Evolutionary conservation across 2,329 filamentous ascomycete genomes (phyloP).

Genomic region (Colletotrichum graminicola): DNA sequence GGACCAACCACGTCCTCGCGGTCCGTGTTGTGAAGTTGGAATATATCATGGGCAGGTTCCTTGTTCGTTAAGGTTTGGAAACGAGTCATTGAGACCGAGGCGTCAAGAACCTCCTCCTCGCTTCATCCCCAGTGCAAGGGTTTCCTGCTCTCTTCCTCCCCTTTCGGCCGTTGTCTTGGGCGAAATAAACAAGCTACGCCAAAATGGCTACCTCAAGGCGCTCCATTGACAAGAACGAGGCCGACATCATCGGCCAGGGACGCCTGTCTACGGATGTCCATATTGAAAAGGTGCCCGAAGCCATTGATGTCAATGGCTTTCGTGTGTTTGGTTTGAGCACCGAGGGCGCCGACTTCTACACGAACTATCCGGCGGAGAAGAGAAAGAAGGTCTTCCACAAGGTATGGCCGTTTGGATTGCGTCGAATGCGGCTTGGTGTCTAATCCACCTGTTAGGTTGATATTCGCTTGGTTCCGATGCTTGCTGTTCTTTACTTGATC

Average conservation of each 20-base stretch:
- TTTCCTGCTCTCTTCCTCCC: not conserved
- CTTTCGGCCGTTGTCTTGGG: not conserved
- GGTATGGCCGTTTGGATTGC: slow-evolving; percentile 5
- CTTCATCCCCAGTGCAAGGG: not conserved
- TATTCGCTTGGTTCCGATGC: slow-evolving; percentile 54
- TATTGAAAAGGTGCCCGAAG: slow-evolving; percentile 39
- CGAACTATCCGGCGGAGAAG: slow-evolving; percentile 45
- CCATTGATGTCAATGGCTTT: slow-evolving; percentile 48
- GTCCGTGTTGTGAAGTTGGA: not conserved
- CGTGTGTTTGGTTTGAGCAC: slow-evolving; percentile 47
- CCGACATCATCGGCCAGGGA: slow-evolving; percentile 24
- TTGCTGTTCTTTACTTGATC: slow-evolving; percentile 70
- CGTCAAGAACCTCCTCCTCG: not conserved
- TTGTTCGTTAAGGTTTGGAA: not conserved
- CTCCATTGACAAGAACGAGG: slow-evolving; percentile 39
- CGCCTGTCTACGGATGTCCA: slow-evolving; percentile 21
- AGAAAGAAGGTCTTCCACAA: slow-evolving; percentile 45
- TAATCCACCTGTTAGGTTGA: slow-evolving; percentile 21
- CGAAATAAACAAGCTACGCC: not conserved
- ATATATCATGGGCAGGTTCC: slow-evolving; percentile 6
- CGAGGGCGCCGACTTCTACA: slow-evolving; percentile 50
- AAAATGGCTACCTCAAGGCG: slow-evolving; percentile 23
- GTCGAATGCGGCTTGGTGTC: too few species aligned
- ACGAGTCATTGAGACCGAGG: not conserved
- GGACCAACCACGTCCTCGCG: not conserved